phyloP scores from a whole-genome alignment of 805 yeast species.

The Metschnikowia dekortorum region DNA sequence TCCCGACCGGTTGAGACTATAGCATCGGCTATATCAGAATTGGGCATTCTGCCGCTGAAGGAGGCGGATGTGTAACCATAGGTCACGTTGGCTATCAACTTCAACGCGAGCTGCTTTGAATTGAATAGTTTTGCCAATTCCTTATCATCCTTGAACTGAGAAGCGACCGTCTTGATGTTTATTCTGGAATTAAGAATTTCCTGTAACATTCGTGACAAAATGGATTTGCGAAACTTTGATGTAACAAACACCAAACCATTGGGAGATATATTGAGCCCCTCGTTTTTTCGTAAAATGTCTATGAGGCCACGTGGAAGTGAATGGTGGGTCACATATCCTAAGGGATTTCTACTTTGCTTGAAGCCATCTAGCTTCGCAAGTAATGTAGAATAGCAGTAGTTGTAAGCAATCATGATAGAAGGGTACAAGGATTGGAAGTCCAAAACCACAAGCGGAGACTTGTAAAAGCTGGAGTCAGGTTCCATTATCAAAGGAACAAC shows the following conservation, averaged over 20 bases:
- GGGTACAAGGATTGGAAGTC: conserved; percentile 96
- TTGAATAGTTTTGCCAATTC: conserved; percentile 56
- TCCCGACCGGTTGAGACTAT: conserved; percentile 91
- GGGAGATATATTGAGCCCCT: conserved; percentile 63
- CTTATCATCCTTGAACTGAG: conserved; percentile 37
- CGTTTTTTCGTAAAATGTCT: conserved; percentile 46
- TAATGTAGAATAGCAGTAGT: conserved; percentile 75
- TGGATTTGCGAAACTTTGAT: conserved; percentile 59
- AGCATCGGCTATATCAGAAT: conserved; percentile 90
- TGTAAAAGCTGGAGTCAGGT: conserved; percentile 79
- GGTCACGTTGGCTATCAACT: conserved; percentile 89
- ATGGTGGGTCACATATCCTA: conserved; percentile 51
- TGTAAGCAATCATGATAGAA: conserved; percentile 98
- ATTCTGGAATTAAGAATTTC: conserved; percentile 80
- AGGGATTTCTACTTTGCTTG: conserved; percentile 39
- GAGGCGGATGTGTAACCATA: conserved; percentile 96
- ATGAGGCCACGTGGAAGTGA: conserved; percentile 53
- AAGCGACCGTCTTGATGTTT: conserved; percentile 74
- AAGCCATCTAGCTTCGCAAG: conserved; percentile 59
- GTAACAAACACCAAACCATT: conserved; percentile 82
- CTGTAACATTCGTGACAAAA: conserved; percentile 76
- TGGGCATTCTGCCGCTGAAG: conserved; percentile 96
- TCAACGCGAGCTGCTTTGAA: conserved; percentile 80
- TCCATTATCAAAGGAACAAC: conserved; percentile 91
- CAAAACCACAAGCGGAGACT: conserved; percentile 82